Base-by-base conservation (phyloP, 305 asterid species). In the Plantago lanceolata region DNA sequence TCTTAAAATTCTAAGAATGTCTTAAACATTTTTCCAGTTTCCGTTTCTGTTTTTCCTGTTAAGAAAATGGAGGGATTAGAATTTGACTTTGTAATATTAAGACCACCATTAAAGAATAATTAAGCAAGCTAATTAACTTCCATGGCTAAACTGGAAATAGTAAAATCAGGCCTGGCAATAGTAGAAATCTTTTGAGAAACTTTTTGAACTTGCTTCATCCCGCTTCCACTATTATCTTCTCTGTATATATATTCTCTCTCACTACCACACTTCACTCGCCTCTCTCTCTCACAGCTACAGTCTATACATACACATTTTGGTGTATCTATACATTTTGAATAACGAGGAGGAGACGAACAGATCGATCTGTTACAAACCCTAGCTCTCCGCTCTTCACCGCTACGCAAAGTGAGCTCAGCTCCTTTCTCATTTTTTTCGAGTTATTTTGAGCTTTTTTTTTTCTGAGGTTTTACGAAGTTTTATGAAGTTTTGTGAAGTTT, bases 321-420 rank as follows among this genome's bases (percentile, higher is more conserved):
- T 48, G 71, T 33, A 57, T 68, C 73, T 61, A 44, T 61, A 31
- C 59, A 64, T 67, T 67, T 65, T 51, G 45, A 31, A 29, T 64
- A 26, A 66, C 50, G 56, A 24, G 14, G 56, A 8, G 3, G 19
- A 18, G 26, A 19, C 13, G 14, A 18, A 49, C 19, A 50, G 43
- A 56, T 43, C 63, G 74, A 68, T 69, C 78, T 61, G 74, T 62
- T 62, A 21, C 17, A 61, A 49, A 48, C 63, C 71, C 29, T 49
- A 17, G 61, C 17, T 62, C 50, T 57, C 40, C 35, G 4, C 29
- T 61, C 48, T 70, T 73, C 71, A 63, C 35, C 61, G 66, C 59
- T 44, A 66, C 62, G 68, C 76, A 52, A 48, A 52, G 79, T 75
- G 75, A 76, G 78, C 75, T 76, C 75, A 72, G 61, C 72, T 75